These are phyloP conservation scores for Citrullus colocynthis DNA, from an alignment of 306 rosid genomes.

Conservation along the genomic window DNA sequence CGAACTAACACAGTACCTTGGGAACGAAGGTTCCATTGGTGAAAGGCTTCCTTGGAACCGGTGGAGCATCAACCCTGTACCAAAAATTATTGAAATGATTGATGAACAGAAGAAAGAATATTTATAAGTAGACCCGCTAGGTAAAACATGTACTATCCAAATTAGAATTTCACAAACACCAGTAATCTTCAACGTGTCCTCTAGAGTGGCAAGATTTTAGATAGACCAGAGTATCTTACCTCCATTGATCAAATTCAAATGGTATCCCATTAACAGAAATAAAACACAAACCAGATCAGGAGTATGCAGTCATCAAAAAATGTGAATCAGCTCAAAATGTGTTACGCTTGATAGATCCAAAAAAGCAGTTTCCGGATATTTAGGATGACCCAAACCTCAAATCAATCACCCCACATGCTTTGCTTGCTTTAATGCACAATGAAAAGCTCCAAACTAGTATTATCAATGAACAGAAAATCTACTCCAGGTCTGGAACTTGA, in stretches of 20 bases:
- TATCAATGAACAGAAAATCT: slow-evolving; percentile 8
- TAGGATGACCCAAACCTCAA: slow-evolving; percentile 11
- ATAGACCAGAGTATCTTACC: slow-evolving; percentile 25
- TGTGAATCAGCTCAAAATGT: slow-evolving; percentile 14
- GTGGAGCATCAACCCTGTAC: slow-evolving; percentile 54
- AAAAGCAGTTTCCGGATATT: slow-evolving; percentile 16
- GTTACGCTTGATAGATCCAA: slow-evolving; percentile 13
- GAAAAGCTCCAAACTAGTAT: slow-evolving; percentile 1
- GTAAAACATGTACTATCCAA: slow-evolving; percentile 10
- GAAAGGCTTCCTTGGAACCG: slow-evolving; percentile 33
- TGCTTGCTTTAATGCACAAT: slow-evolving; percentile 6
- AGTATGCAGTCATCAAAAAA: slow-evolving; percentile 17
- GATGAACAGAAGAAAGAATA: slow-evolving; percentile 5
- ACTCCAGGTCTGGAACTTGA: slow-evolving; percentile 1
- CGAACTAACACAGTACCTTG: slow-evolving; percentile 29
- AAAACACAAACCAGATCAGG: slow-evolving; percentile 25
- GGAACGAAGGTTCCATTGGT: slow-evolving; percentile 31
- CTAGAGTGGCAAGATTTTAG: neutral
- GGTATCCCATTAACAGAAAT: slow-evolving; percentile 22
- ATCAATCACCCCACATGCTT: slow-evolving; percentile 13
- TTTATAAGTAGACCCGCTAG: neutral
- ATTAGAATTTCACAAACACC: slow-evolving; percentile 13
- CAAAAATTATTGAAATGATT: slow-evolving; percentile 14
- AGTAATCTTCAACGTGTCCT: slow-evolving; percentile 5
- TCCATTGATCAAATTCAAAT: slow-evolving; percentile 7